Conservation (phyloP, 2,329 filamentous ascomycete species). For the Ilyonectria mors-panacis region DNA sequence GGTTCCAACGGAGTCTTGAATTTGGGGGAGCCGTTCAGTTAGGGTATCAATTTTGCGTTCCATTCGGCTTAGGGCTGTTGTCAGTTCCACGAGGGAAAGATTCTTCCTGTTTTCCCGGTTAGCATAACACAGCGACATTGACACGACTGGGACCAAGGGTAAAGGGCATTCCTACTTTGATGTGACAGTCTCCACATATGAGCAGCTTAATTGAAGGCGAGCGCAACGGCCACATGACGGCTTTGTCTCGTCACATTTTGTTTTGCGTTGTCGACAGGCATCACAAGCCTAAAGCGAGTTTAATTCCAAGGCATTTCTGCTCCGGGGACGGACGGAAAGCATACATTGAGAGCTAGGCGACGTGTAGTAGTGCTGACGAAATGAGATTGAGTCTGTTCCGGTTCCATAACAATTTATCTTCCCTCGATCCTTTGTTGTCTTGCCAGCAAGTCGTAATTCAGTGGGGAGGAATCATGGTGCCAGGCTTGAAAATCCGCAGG, state of each 20-base stretch:
- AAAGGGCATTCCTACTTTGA: constrained; percentile 11
- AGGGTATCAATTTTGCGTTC: constrained; percentile 31
- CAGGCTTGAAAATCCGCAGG: neutral
- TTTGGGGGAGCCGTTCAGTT: neutral
- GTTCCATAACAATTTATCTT: neutral
- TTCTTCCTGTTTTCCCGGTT: constrained; percentile 16
- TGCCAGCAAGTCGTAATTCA: neutral
- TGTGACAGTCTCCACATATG: constrained; percentile 32
- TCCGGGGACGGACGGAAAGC: neutral
- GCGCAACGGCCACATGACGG: constrained; percentile 32
- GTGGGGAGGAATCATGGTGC: neutral
- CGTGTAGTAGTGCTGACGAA: constrained; percentile 5
- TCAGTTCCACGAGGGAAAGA: constrained; percentile 26
- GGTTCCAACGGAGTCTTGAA: neutral
- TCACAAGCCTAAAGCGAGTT: constrained; percentile 31
- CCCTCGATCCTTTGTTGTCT: neutral
- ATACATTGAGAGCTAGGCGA: constrained; percentile 27
- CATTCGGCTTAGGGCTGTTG: constrained; percentile 25
- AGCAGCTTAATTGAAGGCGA: constrained; percentile 26
- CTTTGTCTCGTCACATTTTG: constrained; percentile 36
- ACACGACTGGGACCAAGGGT: neutral
- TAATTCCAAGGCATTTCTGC: neutral
- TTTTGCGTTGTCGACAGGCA: constrained; percentile 36
- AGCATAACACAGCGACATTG: neutral
- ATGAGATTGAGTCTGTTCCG: neutral